phyloP scores from a whole-genome alignment of 2,329 filamentous ascomycete genomes.

The Aspergillus thermomutatus region DNA sequence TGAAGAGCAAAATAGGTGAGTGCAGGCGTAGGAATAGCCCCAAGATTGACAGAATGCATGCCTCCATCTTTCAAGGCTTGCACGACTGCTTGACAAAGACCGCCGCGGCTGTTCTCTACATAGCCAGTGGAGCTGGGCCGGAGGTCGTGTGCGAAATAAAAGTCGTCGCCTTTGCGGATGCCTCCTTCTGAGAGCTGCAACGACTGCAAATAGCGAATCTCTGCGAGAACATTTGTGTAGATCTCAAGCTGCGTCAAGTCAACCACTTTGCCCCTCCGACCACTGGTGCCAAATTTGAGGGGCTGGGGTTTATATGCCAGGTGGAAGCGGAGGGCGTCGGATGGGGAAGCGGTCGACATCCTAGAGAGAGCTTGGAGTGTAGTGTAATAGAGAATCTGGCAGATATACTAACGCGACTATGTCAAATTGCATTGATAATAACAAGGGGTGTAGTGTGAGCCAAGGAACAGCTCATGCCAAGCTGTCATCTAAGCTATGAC shows the following conservation, averaged over 20 bases:
- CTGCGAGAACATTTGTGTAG: conserved; percentile 32
- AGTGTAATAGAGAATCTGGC: neutral
- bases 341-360: neutral
- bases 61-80: conserved; percentile 27
- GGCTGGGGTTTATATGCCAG: conserved; percentile 21
- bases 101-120: conserved; percentile 29
- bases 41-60: conserved; percentile 30
- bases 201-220: conserved; percentile 30
- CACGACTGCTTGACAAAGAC: conserved; percentile 29
- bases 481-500: neutral
- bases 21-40: conserved; percentile 32
- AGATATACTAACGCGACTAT: neutral
- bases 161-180: conserved; percentile 28
- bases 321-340: neutral
- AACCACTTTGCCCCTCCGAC: conserved; percentile 30
- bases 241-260: conserved; percentile 34
- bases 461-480: neutral
- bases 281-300: conserved; percentile 35
- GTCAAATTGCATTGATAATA: neutral
- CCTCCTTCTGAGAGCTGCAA: conserved; percentile 25
- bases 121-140: conserved; percentile 30
- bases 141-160: conserved; percentile 32
- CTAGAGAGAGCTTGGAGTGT: neutral
- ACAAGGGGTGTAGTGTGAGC: neutral
- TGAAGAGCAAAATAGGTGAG: conserved; percentile 28